A percentile compares a stretch with the other conserved stretches of the same genome.
phyloP scores from a whole-genome alignment of 2,329 filamentous ascomycete genomes.

The Aspergillus sp. region DNA sequence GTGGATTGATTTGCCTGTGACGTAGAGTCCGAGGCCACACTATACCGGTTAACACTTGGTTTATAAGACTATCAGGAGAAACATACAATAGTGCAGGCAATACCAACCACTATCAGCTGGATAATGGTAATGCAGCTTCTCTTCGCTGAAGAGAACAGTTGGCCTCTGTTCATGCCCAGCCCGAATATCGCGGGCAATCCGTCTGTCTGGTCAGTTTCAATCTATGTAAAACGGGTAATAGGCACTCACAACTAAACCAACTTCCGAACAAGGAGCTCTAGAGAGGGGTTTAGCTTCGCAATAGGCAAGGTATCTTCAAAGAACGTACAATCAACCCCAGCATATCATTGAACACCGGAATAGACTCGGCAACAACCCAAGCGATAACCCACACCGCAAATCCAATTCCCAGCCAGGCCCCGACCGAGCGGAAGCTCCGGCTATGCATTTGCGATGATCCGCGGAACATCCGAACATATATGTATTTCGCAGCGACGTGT shows the following conservation, averaged over 20 bases:
- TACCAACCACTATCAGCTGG: conserved; percentile 32
- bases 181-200: conserved; percentile 48
- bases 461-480: conserved; percentile 64
- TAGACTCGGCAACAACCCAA: conserved; percentile 67
- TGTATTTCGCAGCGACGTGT: conserved; percentile 64
- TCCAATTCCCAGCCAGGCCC: conserved; percentile 60
- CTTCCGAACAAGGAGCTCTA: conserved; percentile 60
- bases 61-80: too few relatives aligned
- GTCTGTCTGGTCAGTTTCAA: conserved; percentile 21
- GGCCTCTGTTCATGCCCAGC: conserved; percentile 48
- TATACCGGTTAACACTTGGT: conserved; percentile 5
- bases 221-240: background rate
- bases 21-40: conserved; percentile 44
- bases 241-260: conserved; percentile 59
- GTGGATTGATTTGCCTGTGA: conserved; percentile 40
- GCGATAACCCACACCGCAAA: conserved; percentile 57
- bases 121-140: conserved; percentile 45
- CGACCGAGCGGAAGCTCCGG: conserved; percentile 49
- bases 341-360: conserved; percentile 67
- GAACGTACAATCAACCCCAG: conserved; percentile 58
- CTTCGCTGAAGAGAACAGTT: conserved; percentile 37
- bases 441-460: conserved; percentile 55
- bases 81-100: conserved; percentile 31
- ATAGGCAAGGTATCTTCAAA: conserved; percentile 2
- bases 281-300: conserved; percentile 44